phyloP scores from a whole-genome alignment of 2,329 filamentous ascomycete genomes.

The Ilyonectria sp. region DNA sequence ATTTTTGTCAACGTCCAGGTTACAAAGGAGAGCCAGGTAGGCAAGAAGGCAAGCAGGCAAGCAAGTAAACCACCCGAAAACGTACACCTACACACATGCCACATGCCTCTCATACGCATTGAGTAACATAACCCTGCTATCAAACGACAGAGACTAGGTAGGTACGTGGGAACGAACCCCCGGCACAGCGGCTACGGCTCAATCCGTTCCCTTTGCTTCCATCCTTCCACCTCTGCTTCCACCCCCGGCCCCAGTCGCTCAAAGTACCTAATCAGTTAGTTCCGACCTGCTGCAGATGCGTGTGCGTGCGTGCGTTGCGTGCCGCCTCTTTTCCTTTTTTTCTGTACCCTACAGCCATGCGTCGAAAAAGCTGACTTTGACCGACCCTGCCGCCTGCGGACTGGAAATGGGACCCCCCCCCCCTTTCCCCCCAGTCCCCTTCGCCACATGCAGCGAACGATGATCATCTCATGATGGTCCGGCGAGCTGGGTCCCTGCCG shows the following conservation, averaged over 20 bases:
- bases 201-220: neutral
- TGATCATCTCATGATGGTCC: conserved; percentile 48
- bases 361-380: conserved; percentile 10
- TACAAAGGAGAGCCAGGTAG: neutral
- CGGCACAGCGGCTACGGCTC: neutral
- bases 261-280: conserved; percentile 6
- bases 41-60: neutral
- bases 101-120: neutral
- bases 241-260: neutral
- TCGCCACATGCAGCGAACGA: conserved; percentile 42
- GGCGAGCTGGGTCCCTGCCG: conserved; percentile 36
- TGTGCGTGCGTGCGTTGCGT: neutral
- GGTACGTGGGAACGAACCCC: neutral
- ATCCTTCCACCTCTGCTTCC: neutral
- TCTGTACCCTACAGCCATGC: conserved; percentile 12
- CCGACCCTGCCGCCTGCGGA: neutral
- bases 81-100: neutral
- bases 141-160: neutral
- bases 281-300: conserved; percentile 26
- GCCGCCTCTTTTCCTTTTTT: conserved; percentile 7
- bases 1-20: neutral
- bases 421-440: neutral
- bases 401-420: conserved; percentile 20
- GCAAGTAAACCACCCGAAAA: neutral
- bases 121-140: neutral